These are phyloP conservation scores for Cucumis hystrix DNA, from an alignment of 306 rosid genomes.

Conservation along the genomic window DNA sequence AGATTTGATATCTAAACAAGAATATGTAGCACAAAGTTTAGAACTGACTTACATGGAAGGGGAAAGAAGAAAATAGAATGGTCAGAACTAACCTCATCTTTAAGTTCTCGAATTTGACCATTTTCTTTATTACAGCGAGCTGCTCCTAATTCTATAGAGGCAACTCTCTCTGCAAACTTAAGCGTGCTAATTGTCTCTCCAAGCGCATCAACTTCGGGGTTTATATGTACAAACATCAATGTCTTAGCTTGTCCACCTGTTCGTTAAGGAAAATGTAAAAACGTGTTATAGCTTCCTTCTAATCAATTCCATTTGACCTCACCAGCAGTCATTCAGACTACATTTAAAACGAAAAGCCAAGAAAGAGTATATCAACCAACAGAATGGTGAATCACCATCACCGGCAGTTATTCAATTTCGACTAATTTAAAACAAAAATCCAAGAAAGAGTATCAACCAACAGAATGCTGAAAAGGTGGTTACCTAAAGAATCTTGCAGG, in stretches of 20 bases:
- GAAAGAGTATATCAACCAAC: neutral
- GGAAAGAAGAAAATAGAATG: slow-evolving; percentile 12
- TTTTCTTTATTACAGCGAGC: slow-evolving; percentile 83
- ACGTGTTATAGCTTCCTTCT: neutral
- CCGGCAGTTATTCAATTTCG: neutral
- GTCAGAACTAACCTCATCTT: slow-evolving; percentile 58
- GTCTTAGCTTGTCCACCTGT: slow-evolving; percentile 96
- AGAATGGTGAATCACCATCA: neutral
- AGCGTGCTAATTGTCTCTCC: slow-evolving; percentile 97
- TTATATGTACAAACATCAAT: slow-evolving; percentile 97
- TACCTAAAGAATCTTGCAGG: slow-evolving; percentile 94
- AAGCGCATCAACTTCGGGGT: slow-evolving; percentile 64
- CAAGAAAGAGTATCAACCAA: too few relatives aligned
- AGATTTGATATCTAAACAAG: slow-evolving; percentile 53
- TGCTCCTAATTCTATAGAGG: slow-evolving; percentile 87
- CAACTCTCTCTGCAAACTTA: slow-evolving; percentile 96
- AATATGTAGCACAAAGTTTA: neutral
- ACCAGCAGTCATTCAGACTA: neutral
- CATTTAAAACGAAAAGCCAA: slow-evolving; percentile 5
- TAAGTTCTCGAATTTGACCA: slow-evolving; percentile 72
- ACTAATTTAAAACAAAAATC: neutral
- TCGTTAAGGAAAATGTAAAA: neutral
- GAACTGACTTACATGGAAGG: neutral
- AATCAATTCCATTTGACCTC: neutral
- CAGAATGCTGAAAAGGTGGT: neutral